phyloP scores from a whole-genome alignment of 2,329 filamentous ascomycete species.

The Talaromyces amestolkiae region DNA sequence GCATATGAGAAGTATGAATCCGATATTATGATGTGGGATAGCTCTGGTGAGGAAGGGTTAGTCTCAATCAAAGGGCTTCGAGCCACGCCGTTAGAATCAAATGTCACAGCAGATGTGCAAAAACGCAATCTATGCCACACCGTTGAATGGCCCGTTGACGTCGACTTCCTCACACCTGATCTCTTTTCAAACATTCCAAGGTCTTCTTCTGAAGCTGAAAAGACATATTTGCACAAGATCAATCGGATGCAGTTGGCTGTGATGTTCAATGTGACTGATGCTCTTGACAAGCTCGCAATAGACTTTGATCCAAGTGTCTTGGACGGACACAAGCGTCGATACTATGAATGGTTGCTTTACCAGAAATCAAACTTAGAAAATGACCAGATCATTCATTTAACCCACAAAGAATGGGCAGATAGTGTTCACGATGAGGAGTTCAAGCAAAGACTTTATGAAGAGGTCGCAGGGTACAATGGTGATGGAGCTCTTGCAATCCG shows the following conservation, averaged over 20 bases:
- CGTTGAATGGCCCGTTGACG: slow-evolving; percentile 26
- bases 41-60: slow-evolving; percentile 14
- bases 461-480: slow-evolving; percentile 26
- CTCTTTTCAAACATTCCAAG: neutral
- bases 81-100: slow-evolving; percentile 30
- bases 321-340: slow-evolving; percentile 30
- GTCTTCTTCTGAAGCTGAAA: slow-evolving; percentile 12
- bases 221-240: slow-evolving; percentile 22
- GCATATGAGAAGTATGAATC: slow-evolving; percentile 24
- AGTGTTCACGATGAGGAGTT: slow-evolving; percentile 22
- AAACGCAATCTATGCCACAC: slow-evolving; percentile 26
- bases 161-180: slow-evolving; percentile 4
- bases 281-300: slow-evolving; percentile 24
- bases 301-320: slow-evolving; percentile 21
- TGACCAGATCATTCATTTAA: slow-evolving; percentile 27
- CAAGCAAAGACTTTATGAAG: slow-evolving; percentile 26
- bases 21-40: slow-evolving; percentile 26
- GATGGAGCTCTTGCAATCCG: slow-evolving; percentile 33
- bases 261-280: slow-evolving; percentile 31
- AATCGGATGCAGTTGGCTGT: slow-evolving; percentile 30
- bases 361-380: slow-evolving; percentile 22
- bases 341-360: slow-evolving; percentile 31
- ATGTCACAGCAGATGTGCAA: slow-evolving; percentile 18
- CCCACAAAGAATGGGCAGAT: slow-evolving; percentile 25
- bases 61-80: slow-evolving; percentile 30